Conservation (phyloP, 164 flowering plant species). For the Chimonanthus salicifolius region DNA sequence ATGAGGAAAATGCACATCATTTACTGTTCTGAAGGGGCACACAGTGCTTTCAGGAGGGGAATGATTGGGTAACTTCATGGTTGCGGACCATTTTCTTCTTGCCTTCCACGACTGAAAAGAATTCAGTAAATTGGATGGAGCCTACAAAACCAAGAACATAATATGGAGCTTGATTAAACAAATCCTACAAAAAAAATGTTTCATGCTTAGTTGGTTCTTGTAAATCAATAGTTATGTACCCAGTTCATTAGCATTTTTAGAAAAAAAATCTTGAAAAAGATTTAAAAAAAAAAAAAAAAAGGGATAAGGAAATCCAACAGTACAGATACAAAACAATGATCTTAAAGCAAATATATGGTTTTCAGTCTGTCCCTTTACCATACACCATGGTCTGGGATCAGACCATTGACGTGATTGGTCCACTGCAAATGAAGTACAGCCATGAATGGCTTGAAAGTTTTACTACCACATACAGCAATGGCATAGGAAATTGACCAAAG, state of each 20-base stretch:
- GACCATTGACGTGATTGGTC: neutral
- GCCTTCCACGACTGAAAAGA: constrained; percentile 47
- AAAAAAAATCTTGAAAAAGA: neutral
- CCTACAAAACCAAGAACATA: constrained; percentile 33
- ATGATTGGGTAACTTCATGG: constrained; percentile 4
- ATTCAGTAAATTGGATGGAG: constrained; percentile 40
- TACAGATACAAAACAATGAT: too few species aligned
- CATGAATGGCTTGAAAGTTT: neutral
- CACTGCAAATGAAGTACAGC: neutral
- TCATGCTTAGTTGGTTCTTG: too few species aligned
- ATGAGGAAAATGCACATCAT: constrained; percentile 34
- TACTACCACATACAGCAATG: neutral
- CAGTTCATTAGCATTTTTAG: too few species aligned
- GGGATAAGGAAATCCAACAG: too few species aligned
- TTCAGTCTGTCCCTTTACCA: too few species aligned
- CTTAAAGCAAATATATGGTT: too few species aligned
- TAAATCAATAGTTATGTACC: too few species aligned
- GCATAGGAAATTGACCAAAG: neutral
- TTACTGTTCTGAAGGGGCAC: neutral
- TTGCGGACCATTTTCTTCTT: constrained; percentile 12
- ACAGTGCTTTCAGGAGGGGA: constrained; percentile 7
- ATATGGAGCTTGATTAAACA: neutral
- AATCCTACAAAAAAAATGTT: neutral
- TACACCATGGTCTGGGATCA: neutral
- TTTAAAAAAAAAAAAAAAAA: neutral